These are phyloP conservation scores for Pythium aphanidermatum DNA, from an alignment of 352 stramenopile genomes.

Conservation along the genomic window DNA sequence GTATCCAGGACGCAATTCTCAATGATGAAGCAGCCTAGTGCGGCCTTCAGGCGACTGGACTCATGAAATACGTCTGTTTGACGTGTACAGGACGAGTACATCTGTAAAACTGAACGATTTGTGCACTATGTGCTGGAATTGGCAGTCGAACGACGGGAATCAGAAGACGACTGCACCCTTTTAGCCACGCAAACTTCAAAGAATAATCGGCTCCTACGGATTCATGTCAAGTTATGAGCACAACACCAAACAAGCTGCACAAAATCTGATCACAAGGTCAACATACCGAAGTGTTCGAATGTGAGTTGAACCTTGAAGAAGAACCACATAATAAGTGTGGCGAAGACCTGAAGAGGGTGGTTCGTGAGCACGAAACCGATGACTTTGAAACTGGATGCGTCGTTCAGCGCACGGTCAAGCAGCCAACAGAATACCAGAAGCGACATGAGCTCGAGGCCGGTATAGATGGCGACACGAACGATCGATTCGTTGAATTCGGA, in stretches of 20 bases:
- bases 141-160: too few relatives aligned
- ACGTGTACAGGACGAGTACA: too few relatives aligned
- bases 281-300: constrained; percentile 6
- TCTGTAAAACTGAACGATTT: too few relatives aligned
- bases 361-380: constrained; percentile 29
- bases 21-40: too few relatives aligned
- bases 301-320: constrained; percentile 4
- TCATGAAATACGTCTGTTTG: too few relatives aligned
- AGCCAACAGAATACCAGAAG: not conserved
- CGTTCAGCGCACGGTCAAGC: not conserved
- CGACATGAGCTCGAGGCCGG: constrained; percentile 1
- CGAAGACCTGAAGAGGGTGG: constrained; percentile 14
- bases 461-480: not conserved
- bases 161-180: too few relatives aligned
- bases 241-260: too few relatives aligned
- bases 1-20: too few relatives aligned
- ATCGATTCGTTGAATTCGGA: not conserved
- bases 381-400: constrained; percentile 3
- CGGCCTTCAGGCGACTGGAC: too few relatives aligned
- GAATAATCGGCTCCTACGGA: constrained; percentile 5
- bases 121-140: too few relatives aligned
- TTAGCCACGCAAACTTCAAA: constrained; percentile 14
- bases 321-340: constrained; percentile 13
- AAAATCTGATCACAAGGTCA: not conserved
- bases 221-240: too few relatives aligned